Evolutionary conservation across 1,284 basidiomycete species (phyloP), one percentile per base, ranked within the genome.

Genomic region (Fereydounia khargensis): DNA sequence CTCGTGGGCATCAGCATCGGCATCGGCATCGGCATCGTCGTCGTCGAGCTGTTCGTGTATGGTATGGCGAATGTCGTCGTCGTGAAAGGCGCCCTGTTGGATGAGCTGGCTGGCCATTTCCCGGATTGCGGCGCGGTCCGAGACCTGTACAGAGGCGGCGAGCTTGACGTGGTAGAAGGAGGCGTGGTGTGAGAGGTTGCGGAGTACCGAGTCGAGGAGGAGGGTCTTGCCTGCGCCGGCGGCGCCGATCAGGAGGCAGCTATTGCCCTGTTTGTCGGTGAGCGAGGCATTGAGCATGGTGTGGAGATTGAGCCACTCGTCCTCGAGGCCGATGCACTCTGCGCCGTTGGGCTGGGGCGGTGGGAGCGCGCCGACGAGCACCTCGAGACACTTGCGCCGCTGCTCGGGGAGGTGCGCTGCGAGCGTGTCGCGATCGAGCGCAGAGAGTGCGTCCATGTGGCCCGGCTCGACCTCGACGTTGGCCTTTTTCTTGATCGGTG

Each of bases 81-180:
- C 53, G 21, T 39, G 39, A 18, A 75, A 57, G 0, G 71, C 73
- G 14, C 70, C 73, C 32, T 61, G 58, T 4, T 53, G 25, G 24
- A 74, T 59, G 10, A 75, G 58, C 38, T 75, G 71, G 25, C 58
- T 53, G 6, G 69, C 71, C 53, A 75, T 65, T 37, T 67, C 70
- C 16, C 68, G 53, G 48, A 75, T 54, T 6, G 68, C 67, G 1
- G 60, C 47, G 8, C 68, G 38, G 25, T 75, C 73, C 8, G 65
- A 71, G 21, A 66, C 46, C 35, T 72, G 65, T 7, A 72, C 23
- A 0, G 54, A 51, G 0, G 49, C 70, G 3, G 63, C 54, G 1
- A 74, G 46, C 6, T 50, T 40, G 2, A 74, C 69, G 31, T 56
- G 59, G 33, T 67, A 65, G 39, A 40, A 66, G 1, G 55, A 36